Percentiles rank a stretch among this genome's conserved stretches.
phyloP scores from a whole-genome alignment of 2,329 filamentous ascomycete species.

The Fusarium compactum region DNA sequence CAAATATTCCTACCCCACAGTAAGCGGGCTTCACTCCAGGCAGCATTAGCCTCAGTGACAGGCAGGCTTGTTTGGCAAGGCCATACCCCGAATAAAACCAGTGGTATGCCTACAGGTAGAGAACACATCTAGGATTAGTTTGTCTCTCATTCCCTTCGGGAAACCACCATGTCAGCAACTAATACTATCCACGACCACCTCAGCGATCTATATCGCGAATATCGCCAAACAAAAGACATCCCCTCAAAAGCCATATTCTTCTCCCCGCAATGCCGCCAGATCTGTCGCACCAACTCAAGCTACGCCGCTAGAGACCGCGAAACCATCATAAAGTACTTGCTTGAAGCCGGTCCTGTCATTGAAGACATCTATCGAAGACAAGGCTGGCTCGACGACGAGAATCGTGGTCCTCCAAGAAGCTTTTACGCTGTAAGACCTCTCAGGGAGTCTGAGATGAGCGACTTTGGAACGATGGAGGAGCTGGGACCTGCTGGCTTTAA shows the following conservation, averaged over 20 bases:
- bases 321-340: neutral
- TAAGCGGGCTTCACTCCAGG: neutral
- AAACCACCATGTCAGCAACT: neutral
- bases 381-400: neutral
- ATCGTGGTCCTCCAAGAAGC: neutral
- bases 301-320: conserved; percentile 1
- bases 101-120: rapidly evolving
- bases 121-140: rapidly evolving
- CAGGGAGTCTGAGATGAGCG: neutral
- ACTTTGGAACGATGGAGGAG: neutral
- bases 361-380: neutral
- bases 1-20: neutral
- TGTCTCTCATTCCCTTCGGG: rapidly evolving
- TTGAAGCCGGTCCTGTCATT: neutral
- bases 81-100: neutral
- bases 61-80: neutral
- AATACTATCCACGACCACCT: neutral
- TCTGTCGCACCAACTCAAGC: conserved; percentile 14
- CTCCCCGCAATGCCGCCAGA: conserved; percentile 3
- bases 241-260: conserved; percentile 5
- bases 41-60: neutral
- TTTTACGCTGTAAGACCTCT: conserved; percentile 1
- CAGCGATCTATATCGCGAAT: neutral
- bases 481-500: neutral
- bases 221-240: conserved; percentile 2